Conservation (phyloP, 352 stramenopile genomes). For the Halophytophthora polymorphica region DNA sequence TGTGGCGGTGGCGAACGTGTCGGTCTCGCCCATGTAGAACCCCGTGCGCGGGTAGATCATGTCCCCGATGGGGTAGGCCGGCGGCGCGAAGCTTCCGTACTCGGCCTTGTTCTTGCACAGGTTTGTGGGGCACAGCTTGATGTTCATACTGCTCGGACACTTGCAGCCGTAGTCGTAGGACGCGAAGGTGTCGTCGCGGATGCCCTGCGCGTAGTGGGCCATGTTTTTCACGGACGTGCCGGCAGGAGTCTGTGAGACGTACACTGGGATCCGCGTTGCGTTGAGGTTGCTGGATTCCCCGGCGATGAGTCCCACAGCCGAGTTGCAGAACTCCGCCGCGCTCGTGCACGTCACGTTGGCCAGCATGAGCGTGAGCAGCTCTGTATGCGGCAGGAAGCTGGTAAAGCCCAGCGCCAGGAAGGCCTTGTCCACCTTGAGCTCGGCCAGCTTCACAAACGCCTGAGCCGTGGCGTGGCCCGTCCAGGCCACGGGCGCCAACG, state of each 20-base stretch:
- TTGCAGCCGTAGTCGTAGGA: slow-evolving; percentile 36
- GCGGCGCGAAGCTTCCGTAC: slow-evolving; percentile 28
- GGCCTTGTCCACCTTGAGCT: slow-evolving; percentile 23
- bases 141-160: slow-evolving; percentile 15
- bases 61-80: slow-evolving; percentile 13
- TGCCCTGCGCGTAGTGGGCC: slow-evolving; percentile 35
- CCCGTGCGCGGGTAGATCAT: slow-evolving; percentile 26
- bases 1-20: slow-evolving; percentile 20
- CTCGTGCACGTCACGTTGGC: slow-evolving; percentile 24
- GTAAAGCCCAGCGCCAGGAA: slow-evolving; percentile 22
- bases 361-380: slow-evolving; percentile 24
- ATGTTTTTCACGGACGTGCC: slow-evolving; percentile 41
- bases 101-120: slow-evolving; percentile 34
- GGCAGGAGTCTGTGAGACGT: slow-evolving; percentile 34
- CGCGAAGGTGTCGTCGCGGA: slow-evolving; percentile 30
- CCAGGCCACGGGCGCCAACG: slow-evolving; percentile 32
- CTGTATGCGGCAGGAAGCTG: slow-evolving; percentile 22
- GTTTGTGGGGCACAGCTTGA: slow-evolving; percentile 14
- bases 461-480: slow-evolving; percentile 17
- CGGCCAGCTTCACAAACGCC: slow-evolving; percentile 20
- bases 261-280: slow-evolving; percentile 31
- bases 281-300: slow-evolving; percentile 33
- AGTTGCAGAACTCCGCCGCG: slow-evolving; percentile 21
- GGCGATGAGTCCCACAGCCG: slow-evolving; percentile 25
- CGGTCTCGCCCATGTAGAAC: slow-evolving; percentile 24